Conservation (phyloP, 2,329 filamentous ascomycete species). For the Hypoxylon sp. region DNA sequence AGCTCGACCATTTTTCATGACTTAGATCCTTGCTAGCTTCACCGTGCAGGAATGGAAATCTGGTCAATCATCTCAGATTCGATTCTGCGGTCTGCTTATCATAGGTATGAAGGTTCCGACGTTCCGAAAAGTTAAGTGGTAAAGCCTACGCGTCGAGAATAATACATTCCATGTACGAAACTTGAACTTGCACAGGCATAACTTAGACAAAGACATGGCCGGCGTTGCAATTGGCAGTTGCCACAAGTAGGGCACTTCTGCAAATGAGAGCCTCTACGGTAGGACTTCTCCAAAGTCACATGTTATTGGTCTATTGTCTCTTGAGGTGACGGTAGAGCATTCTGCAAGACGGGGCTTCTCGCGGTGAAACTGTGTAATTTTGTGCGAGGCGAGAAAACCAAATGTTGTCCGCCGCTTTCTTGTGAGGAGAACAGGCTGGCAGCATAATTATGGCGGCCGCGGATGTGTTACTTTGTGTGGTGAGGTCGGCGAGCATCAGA, state of each 20-base stretch:
- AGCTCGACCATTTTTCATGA: slow-evolving; percentile 26
- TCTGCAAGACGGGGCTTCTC: slow-evolving; percentile 46
- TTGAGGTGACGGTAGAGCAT: slow-evolving; percentile 30
- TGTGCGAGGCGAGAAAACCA: slow-evolving; percentile 36
- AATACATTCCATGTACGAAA: slow-evolving; percentile 31
- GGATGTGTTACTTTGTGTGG: slow-evolving; percentile 40
- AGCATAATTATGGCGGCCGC: slow-evolving; percentile 41
- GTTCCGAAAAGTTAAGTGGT: slow-evolving; percentile 34
- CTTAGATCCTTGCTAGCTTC: slow-evolving; percentile 31
- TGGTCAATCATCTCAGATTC: slow-evolving; percentile 34
- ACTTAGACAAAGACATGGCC: slow-evolving; percentile 22
- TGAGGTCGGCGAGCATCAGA: slow-evolving; percentile 41
- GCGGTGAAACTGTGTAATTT: slow-evolving; percentile 42
- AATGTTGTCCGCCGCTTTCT: slow-evolving; percentile 38
- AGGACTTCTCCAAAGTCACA: slow-evolving; percentile 13
- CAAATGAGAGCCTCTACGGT: slow-evolving; percentile 25
- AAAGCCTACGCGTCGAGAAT: slow-evolving; percentile 26
- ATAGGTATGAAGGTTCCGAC: slow-evolving; percentile 31
- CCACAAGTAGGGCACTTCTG: slow-evolving; percentile 22
- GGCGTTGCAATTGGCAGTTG: slow-evolving; percentile 35
- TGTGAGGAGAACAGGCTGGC: slow-evolving; percentile 29
- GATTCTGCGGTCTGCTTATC: slow-evolving; percentile 30
- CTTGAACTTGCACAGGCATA: slow-evolving; percentile 21
- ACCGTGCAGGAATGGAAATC: slow-evolving; percentile 36
- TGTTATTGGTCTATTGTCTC: slow-evolving; percentile 36